Conservation (phyloP, 129 eudicot genomes). For the Lonicera japonica region DNA sequence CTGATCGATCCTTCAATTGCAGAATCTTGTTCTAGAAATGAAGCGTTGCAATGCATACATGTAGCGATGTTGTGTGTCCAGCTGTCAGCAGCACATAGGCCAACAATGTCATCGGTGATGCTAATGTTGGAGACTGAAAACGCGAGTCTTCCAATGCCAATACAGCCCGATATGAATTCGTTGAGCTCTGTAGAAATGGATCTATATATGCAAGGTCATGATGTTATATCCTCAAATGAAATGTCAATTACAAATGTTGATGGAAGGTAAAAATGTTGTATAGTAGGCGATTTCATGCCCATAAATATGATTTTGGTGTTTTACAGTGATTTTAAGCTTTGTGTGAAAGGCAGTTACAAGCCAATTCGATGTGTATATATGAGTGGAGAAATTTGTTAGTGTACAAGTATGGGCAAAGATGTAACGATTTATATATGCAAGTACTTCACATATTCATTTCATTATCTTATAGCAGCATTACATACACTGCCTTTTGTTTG, state of each 20-base stretch:
- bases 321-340: neutral
- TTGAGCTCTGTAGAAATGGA: constrained; percentile 42
- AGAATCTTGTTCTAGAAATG: constrained; percentile 21
- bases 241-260: constrained; percentile 14
- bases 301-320: neutral
- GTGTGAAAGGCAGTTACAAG: neutral
- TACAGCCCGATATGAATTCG: constrained; percentile 42
- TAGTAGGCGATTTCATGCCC: neutral
- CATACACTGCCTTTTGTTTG: no score
- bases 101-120: constrained; percentile 75
- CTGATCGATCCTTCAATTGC: constrained; percentile 47
- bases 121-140: constrained; percentile 77
- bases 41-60: constrained; percentile 66
- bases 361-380: neutral
- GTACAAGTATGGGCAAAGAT: neutral
- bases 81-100: constrained; percentile 56
- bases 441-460: neutral
- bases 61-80: constrained; percentile 77
- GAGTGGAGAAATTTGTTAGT: neutral
- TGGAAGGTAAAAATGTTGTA: constrained; percentile 1
- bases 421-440: neutral
- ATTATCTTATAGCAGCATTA: neutral
- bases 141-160: constrained; percentile 61
- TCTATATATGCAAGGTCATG: constrained; percentile 37
- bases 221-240: constrained; percentile 30